These are phyloP conservation scores for Keqinozyma sinolaborantium DNA, from an alignment of 1,139 yeast genomes.

Conservation along the genomic window DNA sequence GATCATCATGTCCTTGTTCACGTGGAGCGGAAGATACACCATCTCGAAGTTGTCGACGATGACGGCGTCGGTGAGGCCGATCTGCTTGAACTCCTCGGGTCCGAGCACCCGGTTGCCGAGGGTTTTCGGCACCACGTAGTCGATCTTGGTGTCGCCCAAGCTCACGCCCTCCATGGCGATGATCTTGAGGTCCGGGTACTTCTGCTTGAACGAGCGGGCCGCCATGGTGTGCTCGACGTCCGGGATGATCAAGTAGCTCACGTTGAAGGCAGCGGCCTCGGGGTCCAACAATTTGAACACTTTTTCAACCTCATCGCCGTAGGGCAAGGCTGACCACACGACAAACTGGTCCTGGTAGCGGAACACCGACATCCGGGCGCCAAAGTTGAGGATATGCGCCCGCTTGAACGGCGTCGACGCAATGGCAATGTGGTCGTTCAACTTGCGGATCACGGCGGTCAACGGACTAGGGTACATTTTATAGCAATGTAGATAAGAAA, in stretches of 20 bases:
- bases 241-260: slow-evolving; percentile 47
- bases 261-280: slow-evolving; percentile 24
- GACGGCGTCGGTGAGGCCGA: slow-evolving; percentile 24
- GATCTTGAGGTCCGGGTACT: slow-evolving; percentile 45
- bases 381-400: slow-evolving; percentile 44
- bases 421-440: slow-evolving; percentile 44
- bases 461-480: slow-evolving; percentile 31
- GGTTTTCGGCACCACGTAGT: slow-evolving; percentile 24
- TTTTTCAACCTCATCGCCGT: slow-evolving; percentile 40
- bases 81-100: slow-evolving; percentile 15
- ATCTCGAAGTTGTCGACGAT: slow-evolving; percentile 45
- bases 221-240: slow-evolving; percentile 57
- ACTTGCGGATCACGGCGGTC: slow-evolving; percentile 36
- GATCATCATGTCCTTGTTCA: slow-evolving; percentile 53
- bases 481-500: too few species aligned
- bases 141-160: slow-evolving; percentile 28
- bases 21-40: slow-evolving; percentile 51
- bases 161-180: slow-evolving; percentile 46
- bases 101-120: slow-evolving; percentile 26
- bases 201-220: slow-evolving; percentile 47
- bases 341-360: slow-evolving; percentile 36
- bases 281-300: slow-evolving; percentile 34
- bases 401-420: slow-evolving; percentile 49
- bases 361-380: slow-evolving; percentile 57
- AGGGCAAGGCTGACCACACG: slow-evolving; percentile 64